phyloP scores from a whole-genome alignment of 352 stramenopile genomes.

The Globisporangium ultimum region DNA sequence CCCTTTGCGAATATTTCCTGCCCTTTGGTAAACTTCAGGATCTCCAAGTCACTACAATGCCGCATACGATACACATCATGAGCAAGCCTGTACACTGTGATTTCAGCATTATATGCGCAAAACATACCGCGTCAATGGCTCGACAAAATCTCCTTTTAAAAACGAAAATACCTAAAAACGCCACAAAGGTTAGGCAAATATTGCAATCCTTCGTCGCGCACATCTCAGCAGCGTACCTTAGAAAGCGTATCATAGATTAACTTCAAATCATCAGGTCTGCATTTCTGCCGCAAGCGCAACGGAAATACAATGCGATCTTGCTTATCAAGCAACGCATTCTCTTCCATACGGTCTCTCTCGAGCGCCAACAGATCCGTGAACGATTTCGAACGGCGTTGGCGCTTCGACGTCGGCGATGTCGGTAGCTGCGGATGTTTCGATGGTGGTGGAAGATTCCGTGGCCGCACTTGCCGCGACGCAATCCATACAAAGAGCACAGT shows the following conservation, averaged over 20 bases:
- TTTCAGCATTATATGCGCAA: not conserved
- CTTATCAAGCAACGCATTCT: conserved; percentile 55
- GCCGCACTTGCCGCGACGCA: conserved; percentile 71
- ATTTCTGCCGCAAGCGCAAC: conserved; percentile 51
- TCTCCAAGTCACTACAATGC: conserved; percentile 46
- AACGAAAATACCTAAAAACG: conserved; percentile 61
- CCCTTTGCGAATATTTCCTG: conserved; percentile 58
- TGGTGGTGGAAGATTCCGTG: conserved; percentile 36
- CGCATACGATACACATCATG: not conserved
- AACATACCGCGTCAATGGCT: conserved; percentile 38
- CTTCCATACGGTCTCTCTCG: conserved; percentile 55
- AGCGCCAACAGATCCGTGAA: conserved; percentile 66
- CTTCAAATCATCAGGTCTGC: conserved; percentile 69
- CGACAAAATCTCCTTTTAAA: conserved; percentile 63
- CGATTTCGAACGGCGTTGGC: conserved; percentile 67
- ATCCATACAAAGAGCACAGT: conserved; percentile 77
- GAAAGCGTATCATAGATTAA: conserved; percentile 77
- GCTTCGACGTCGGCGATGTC: conserved; percentile 71
- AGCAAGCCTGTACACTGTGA: not conserved
- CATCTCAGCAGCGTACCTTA: conserved; percentile 29
- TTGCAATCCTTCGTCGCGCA: not conserved
- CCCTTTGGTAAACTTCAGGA: conserved; percentile 41
- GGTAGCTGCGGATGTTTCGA: conserved; percentile 28
- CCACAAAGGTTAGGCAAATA: not conserved
- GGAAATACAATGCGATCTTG: conserved; percentile 72